A percentile compares a stretch with the other conserved stretches of the same genome.
phyloP scores from a whole-genome alignment of 345 rosid species.

The Eucalyptus urophylla region DNA sequence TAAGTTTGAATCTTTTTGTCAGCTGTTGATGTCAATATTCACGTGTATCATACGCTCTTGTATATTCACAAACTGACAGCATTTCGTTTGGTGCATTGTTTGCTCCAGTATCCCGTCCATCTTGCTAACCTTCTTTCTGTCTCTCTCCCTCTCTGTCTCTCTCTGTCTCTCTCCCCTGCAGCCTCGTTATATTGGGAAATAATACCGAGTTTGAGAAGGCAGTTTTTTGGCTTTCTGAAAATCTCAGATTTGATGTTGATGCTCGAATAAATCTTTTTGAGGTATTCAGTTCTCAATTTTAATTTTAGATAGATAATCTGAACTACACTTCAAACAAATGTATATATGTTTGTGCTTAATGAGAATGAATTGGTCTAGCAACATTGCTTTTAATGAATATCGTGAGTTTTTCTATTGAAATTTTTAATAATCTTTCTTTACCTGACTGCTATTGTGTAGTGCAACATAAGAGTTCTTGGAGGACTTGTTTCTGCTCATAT shows the following conservation, averaged over 20 bases:
- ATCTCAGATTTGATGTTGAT: constrained; percentile 72
- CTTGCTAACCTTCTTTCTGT: not conserved
- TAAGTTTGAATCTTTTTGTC: not conserved
- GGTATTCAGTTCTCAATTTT: constrained; percentile 17
- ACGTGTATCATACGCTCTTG: not conserved
- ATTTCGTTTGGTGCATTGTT: not conserved
- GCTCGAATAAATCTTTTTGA: constrained; percentile 90
- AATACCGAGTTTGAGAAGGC: constrained; percentile 78
- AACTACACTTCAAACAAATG: not conserved
- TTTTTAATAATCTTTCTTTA: constrained; percentile 5
- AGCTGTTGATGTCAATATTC: not conserved
- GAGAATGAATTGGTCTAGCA: not conserved
- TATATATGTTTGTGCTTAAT: not conserved
- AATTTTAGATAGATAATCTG: not conserved
- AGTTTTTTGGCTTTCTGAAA: constrained; percentile 77
- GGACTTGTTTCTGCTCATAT: constrained; percentile 99
- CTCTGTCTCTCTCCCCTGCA: constrained; percentile 9
- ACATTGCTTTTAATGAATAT: not conserved
- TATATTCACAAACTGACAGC: not conserved
- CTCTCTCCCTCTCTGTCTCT: not conserved
- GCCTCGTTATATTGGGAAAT: constrained; percentile 90
- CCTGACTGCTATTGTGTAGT: constrained; percentile 41
- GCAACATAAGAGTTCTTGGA: constrained; percentile 98
- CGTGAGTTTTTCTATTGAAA: not conserved
- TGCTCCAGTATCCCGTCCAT: not conserved